Evolutionary conservation across 768 basidiomycete genomes (phyloP).

Genomic region (Lenzites betulinus): DNA sequence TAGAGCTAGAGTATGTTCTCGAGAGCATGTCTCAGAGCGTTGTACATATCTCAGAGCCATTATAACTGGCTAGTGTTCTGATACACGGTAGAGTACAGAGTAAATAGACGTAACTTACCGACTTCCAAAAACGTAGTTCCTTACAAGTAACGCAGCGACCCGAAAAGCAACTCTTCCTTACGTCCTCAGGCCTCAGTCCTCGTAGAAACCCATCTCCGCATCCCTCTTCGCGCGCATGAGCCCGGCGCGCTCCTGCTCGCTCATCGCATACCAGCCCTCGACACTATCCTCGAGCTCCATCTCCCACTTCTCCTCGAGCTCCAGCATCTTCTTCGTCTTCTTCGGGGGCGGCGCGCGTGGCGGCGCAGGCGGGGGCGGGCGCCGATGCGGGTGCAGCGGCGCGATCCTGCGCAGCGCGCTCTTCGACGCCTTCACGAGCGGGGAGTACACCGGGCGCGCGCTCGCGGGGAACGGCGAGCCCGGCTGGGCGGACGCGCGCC

Average conservation of each 20-base stretch:
- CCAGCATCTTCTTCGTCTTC: conserved; percentile 79
- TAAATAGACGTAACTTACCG: no score
- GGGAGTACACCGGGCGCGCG: conserved; percentile 51
- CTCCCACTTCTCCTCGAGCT: conserved; percentile 78
- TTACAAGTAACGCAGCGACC: background rate
- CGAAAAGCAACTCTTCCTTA: background rate
- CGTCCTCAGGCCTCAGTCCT: conserved; percentile 27
- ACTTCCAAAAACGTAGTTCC: background rate
- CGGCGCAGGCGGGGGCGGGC: conserved; percentile 70
- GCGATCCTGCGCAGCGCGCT: conserved; percentile 67
- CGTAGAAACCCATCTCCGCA: conserved; percentile 51
- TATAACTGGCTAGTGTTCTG: no score
- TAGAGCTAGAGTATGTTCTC: no score
- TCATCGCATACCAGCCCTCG: conserved; percentile 54
- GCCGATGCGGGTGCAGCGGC: conserved; percentile 72
- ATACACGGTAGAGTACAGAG: no score
- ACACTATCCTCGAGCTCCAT: conserved; percentile 74
- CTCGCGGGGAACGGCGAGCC: conserved; percentile 57
- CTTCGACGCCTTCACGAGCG: conserved; percentile 65
- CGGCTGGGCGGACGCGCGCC: conserved; percentile 66
- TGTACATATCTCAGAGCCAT: no score
- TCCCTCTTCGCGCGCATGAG: conserved; percentile 64
- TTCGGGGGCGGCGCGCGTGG: conserved; percentile 72
- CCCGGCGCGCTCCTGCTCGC: conserved; percentile 39
- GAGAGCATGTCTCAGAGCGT: no score